Percentiles rank a stretch among this genome's conserved stretches.
Evolutionary conservation across 179 eudicot species (phyloP).

Genomic region (Actinidia polygama): DNA sequence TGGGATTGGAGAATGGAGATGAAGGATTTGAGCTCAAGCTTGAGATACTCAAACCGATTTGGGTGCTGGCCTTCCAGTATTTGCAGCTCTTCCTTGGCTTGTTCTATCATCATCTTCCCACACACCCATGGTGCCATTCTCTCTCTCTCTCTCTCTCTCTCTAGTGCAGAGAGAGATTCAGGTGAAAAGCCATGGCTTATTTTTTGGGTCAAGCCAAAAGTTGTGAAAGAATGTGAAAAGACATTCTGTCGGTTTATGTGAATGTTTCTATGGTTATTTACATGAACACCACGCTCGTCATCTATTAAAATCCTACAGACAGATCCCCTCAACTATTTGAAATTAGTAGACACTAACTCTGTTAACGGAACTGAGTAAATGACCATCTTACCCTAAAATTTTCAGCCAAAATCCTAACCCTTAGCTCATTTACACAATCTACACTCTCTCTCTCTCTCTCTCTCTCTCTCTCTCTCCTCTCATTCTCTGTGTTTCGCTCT

Average conservation of each 20-base stretch:
- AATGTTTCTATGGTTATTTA: too few species aligned
- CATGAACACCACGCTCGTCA: too few species aligned
- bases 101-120: conserved; percentile 45
- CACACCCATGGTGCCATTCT: conserved; percentile 1
- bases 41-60: conserved; percentile 48
- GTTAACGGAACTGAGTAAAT: too few species aligned
- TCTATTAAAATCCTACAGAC: too few species aligned
- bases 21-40: conserved; percentile 61
- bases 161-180: neutral
- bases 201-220: neutral
- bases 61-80: conserved; percentile 62
- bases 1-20: conserved; percentile 41
- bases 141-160: conserved; percentile 9
- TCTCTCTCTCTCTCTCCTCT: too few species aligned
- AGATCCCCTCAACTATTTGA: too few species aligned
- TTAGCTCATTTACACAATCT: too few species aligned
- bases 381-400: too few species aligned
- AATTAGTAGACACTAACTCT: too few species aligned
- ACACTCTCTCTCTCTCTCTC: too few species aligned
- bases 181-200: neutral
- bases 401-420: too few species aligned
- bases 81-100: conserved; percentile 51
- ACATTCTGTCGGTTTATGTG: conserved; percentile 7
- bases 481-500: too few species aligned
- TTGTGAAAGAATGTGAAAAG: conserved; percentile 1